Base-by-base conservation (phyloP, 1,284 basidiomycete genomes). In the Tremellales sp. region DNA sequence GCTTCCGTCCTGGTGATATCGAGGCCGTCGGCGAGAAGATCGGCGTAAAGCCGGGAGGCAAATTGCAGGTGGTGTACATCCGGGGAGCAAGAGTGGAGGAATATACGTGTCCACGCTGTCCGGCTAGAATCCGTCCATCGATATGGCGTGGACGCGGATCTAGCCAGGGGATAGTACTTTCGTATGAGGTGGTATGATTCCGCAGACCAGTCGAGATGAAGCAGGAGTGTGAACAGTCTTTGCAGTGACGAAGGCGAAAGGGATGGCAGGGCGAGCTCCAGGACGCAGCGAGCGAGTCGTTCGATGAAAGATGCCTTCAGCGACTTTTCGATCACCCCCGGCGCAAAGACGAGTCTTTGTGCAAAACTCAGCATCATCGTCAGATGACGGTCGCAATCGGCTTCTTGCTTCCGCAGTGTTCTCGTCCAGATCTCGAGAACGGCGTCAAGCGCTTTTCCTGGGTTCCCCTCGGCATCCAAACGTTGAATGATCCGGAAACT, bases 31-130 rank as follows among this genome's bases (percentile, higher is more conserved):
- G 66, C 56, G 22, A 57, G 47, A 5, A 58, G 38, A 42, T 70
- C 68, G 33, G 61, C 52, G 45, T 68, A 70, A 4, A 68, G 53
- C 12, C 66, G 47, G 0, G 66, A 66, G 0, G 68, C 66, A 32
- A 68, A 65, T 19, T 61, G 57, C 9, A 66, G 39, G 12, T 65
- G 61, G 0, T 43, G 43, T 5, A 32, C 36, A 1, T 40, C 12
- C 1, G 51, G 22, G 0, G 47, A 27, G 18, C 61, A 21, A 0
- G 51, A 51, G 9, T 40, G 46, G 6, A 38, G 33, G 41, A 66
- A 67, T 12, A 70, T 33, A 8, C 2, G 35, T 16, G 49, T 43
- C 62, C 63, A 67, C 5, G 31, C 32, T 19, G 37, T 9, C 25
- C 5, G 14, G 41, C 51, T 48, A 14, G 27, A 12, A 1, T 33